Base-by-base conservation (phyloP, 129 eudicot genomes). In the Saussurea involucrata region DNA sequence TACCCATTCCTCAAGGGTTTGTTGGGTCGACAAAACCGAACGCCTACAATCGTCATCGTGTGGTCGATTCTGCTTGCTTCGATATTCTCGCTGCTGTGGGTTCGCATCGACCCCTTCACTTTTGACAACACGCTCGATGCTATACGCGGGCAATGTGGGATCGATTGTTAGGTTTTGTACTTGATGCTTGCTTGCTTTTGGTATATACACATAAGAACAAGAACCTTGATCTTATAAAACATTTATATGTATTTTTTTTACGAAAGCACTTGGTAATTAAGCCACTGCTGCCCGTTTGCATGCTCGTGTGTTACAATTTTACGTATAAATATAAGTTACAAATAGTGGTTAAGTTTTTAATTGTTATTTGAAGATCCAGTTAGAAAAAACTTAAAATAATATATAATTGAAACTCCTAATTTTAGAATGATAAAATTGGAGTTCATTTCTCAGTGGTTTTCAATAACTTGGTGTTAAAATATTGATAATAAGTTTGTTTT, bases 1-100 rank as follows among this genome's bases (percentile, higher is more conserved):
- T 87, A 89, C 46, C 95, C 95, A 8, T 89, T 89, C 87, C 85
- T 87, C 69, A 85, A 87, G 68, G 95, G 95, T 75, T 49, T 87
- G 64, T 33, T 90, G 85, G 92, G 88, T 21, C 75, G 83, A 0
- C 92, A 87, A 63, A 78, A 89, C 81, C 71, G 92, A 58, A 83
- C 83, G 5, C 95, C 95, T 1, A 89, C 92, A 6, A 87, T 89
- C 20, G 90, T 89, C 44, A 81, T 89, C 27, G 92, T 89, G 70
- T 89, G 92, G 92, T 89, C 95, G 6, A 85, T 89, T 44, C 92
- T 89, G 17, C 88, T 89, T 55, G 92, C 95, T 42, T 89, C 92
- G 22, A 89, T 89, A 28, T 81, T 89, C 90, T 85, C 95, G 2
- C 69, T 89, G 74, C 65, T 89, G 21, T 89, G 95, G 95, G 95